Evolutionary conservation across 176 grass and related monocot species (phyloP), one percentile per base, ranked within the genome.

Genomic region (Dendrocalamus sinicus): DNA sequence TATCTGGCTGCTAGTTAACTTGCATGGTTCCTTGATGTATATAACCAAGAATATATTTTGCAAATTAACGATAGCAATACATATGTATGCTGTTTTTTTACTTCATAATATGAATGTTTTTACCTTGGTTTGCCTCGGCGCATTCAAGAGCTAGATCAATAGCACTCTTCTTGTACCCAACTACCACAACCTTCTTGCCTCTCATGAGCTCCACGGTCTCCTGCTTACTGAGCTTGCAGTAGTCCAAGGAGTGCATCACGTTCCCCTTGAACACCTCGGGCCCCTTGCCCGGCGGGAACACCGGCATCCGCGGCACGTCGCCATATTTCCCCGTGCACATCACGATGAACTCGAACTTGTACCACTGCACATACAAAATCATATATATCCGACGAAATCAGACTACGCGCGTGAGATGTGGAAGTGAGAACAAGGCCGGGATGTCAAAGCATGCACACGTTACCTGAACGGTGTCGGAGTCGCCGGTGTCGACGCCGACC

Each of bases 271-370:
- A 95, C 68, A 94, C 67, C 68, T 98, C 93, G 30, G 89, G 89
- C 10, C 96, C 96, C 80, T 77, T 89, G 10, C 90, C 93, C 39
- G 3, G 7, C 5, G 88, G 93, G 65, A 98, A 95, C 79, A 20
- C 74, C 62, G 96, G 96, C 83, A 91, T 95, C 58, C 86, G 88
- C 0, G 91, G 88, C 37, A 98, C 81, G 80, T 98, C 96, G 44
- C 96, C 96, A 59, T 98, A 98, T 82, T 98, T 98, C 9, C 96
- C 96, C n/a, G 91, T 78, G 91, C 93, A 96, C 96, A 99, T 92
- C 84, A 99, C 96, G 51, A 99, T 85, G 78, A 99, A 99, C 84
- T 99, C 96, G 50, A 99, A 99, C 78, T 92, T 72, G 84, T 73
- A 84, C 62, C 80, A 91, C 96, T 92, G 89, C 70, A 72, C 45